A percentile compares a stretch with the other conserved stretches of the same genome.
Evolutionary conservation across 768 basidiomycete genomes (phyloP).

Genomic region (Russula virescens): DNA sequence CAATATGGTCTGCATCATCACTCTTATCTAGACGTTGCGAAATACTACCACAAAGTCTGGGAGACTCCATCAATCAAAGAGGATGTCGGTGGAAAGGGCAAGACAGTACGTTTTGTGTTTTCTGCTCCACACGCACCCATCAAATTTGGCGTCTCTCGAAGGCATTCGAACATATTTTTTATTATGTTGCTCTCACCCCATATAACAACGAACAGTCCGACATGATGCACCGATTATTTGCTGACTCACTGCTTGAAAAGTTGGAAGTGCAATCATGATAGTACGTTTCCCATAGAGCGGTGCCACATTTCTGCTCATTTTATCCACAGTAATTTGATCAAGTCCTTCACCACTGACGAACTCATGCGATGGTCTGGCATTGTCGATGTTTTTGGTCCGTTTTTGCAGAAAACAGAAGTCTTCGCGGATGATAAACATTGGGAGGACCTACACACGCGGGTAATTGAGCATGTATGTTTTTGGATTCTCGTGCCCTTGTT

Average conservation of each 20-base stretch:
- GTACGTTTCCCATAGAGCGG: constrained; percentile 38
- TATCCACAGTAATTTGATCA: constrained; percentile 74
- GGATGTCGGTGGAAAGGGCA: constrained; percentile 65
- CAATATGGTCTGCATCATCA: constrained; percentile 82
- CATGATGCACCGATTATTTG: constrained; percentile 84
- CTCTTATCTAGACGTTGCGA: constrained; percentile 88
- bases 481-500: not conserved
- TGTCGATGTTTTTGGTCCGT: constrained; percentile 78
- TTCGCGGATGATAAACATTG: constrained; percentile 77
- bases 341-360: constrained; percentile 89
- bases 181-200: constrained; percentile 88
- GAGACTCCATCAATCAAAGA: constrained; percentile 92
- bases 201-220: constrained; percentile 97
- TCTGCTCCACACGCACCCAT: not conserved
- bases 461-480: constrained; percentile 86
- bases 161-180: constrained; percentile 93
- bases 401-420: constrained; percentile 72
- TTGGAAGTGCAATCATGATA: constrained; percentile 81
- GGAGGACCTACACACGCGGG: constrained; percentile 92
- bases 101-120: constrained; percentile 43
- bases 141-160: constrained; percentile 31
- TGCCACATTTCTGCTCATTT: constrained; percentile 21
- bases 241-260: constrained; percentile 72
- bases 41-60: constrained; percentile 95
- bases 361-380: constrained; percentile 98